Evolutionary conservation across 2,329 filamentous ascomycete genomes (phyloP).

Genomic region (Aspergillus sp.): DNA sequence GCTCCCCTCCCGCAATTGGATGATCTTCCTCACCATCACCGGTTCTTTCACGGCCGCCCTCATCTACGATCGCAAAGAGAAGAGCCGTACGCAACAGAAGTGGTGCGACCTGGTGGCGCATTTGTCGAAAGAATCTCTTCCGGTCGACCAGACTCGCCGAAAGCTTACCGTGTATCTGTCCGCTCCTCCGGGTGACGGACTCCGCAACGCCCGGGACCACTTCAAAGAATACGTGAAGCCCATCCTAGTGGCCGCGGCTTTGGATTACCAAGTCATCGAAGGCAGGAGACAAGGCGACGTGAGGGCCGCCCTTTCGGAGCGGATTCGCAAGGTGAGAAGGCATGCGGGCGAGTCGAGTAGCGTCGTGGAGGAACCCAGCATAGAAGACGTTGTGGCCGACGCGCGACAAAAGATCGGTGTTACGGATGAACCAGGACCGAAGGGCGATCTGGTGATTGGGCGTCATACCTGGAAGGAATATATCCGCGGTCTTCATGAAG

Average conservation of each 20-base stretch:
- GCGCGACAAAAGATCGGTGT: constrained; percentile 67
- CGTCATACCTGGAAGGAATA: constrained; percentile 98
- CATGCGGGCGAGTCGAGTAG: constrained; percentile 58
- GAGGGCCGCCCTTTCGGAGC: constrained; percentile 80
- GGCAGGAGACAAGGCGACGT: constrained; percentile 91
- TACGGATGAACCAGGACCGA: constrained; percentile 68
- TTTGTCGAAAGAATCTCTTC: constrained; percentile 74
- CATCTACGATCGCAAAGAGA: constrained; percentile 90
- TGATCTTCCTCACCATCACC: constrained; percentile 85
- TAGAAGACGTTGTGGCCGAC: constrained; percentile 62
- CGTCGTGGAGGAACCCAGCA: constrained; percentile 44
- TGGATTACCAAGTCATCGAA: constrained; percentile 97
- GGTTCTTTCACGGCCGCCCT: constrained; percentile 76
- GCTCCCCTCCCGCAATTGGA: constrained; percentile 94
- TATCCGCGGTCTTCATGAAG: constrained; percentile 86
- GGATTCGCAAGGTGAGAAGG: constrained; percentile 67
- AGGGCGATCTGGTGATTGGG: constrained; percentile 85
- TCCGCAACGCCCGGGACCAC: constrained; percentile 85
- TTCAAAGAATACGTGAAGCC: constrained; percentile 97
- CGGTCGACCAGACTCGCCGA: constrained; percentile 71
- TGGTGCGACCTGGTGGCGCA: constrained; percentile 86
- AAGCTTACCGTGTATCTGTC: constrained; percentile 84
- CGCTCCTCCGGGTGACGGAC: constrained; percentile 80
- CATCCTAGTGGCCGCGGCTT: constrained; percentile 78
- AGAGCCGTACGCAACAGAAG: constrained; percentile 77